Conservation (phyloP, 345 rosid species). For the Acer yangbiense region DNA sequence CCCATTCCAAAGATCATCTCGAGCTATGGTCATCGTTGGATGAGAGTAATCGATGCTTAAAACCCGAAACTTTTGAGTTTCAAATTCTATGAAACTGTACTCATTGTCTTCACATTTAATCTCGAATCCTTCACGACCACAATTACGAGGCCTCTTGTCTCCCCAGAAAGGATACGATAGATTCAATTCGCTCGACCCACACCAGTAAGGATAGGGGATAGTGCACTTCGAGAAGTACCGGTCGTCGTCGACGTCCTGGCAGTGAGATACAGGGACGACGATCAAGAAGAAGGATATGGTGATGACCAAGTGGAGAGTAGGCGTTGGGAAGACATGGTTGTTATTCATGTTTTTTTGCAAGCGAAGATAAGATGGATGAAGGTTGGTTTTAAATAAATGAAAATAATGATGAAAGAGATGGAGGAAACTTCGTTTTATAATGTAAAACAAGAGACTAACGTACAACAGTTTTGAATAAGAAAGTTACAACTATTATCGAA, state of each 20-base stretch:
- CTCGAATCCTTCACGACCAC: conserved; percentile 37
- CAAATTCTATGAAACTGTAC: neutral
- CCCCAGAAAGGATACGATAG: conserved; percentile 58
- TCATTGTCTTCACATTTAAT: conserved; percentile 28
- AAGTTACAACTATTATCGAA: no score
- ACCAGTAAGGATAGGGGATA: neutral
- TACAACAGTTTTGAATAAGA: no score
- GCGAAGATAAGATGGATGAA: no score
- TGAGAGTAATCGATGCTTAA: neutral
- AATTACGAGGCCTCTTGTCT: conserved; percentile 13
- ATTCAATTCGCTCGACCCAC: neutral
- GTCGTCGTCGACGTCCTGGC: no score
- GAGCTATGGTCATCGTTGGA: conserved; percentile 24
- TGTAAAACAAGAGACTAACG: no score
- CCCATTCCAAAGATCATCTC: neutral
- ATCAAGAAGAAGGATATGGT: neutral
- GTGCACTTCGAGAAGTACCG: neutral
- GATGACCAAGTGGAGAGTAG: neutral
- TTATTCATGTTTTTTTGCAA: neutral
- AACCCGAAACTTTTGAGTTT: neutral
- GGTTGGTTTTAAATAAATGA: no score
- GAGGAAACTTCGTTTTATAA: no score
- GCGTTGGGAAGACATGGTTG: neutral
- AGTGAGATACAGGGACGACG: no score
- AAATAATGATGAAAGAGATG: no score